These are phyloP conservation scores for Boehmeria nivea DNA, from an alignment of 306 rosid genomes.

Conservation along the genomic window DNA sequence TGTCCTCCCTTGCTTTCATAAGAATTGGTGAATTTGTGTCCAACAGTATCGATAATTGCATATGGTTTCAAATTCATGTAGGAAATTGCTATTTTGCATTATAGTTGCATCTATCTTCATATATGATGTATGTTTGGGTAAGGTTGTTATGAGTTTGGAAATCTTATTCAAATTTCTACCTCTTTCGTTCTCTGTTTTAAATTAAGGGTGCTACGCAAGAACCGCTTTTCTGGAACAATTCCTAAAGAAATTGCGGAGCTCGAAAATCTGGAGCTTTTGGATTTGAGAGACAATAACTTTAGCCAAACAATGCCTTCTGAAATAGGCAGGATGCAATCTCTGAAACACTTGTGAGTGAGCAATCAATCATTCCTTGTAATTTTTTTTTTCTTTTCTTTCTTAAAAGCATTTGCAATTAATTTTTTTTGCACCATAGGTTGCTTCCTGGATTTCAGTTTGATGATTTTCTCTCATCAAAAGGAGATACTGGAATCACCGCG, in stretches of 20 bases:
- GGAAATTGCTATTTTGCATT: too few species aligned
- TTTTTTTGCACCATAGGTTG: conserved; percentile 40
- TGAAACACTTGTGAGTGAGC: conserved; percentile 69
- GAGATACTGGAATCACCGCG: conserved; percentile 29
- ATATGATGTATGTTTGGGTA: too few species aligned
- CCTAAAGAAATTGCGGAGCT: conserved; percentile 74
- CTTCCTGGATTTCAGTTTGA: conserved; percentile 42
- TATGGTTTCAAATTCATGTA: too few species aligned
- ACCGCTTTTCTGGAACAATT: conserved; percentile 63
- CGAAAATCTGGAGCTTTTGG: conserved; percentile 56
- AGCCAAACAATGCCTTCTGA: conserved; percentile 62
- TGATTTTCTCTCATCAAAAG: conserved; percentile 34
- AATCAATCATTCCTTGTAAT: not conserved
- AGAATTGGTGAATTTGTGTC: too few species aligned
- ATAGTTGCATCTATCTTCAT: too few species aligned
- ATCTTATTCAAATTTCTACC: conserved; percentile 4
- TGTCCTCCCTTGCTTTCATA: too few species aligned
- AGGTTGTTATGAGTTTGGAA: too few species aligned
- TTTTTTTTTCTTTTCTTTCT: conserved; percentile 1
- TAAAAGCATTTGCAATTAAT: not conserved
- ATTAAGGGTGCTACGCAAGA: conserved; percentile 60
- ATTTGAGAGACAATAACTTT: conserved; percentile 75
- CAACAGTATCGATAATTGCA: too few species aligned
- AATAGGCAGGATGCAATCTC: conserved; percentile 42
- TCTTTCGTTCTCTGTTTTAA: conserved; percentile 24